These are phyloP conservation scores for Chamaenerion angustifolium DNA, from an alignment of 345 rosid species.

Conservation along the genomic window DNA sequence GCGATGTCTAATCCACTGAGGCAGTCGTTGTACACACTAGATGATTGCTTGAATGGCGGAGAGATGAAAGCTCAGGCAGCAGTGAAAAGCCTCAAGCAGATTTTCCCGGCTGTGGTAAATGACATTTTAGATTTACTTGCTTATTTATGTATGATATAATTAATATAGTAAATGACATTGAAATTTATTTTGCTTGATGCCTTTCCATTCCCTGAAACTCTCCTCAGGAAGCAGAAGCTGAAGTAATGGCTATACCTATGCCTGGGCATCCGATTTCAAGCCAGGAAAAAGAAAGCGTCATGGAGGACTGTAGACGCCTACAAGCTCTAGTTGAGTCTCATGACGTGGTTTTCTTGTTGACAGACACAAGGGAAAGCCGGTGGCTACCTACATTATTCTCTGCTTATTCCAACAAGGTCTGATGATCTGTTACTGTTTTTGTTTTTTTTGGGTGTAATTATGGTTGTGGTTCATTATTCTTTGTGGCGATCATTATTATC, in stretches of 20 bases:
- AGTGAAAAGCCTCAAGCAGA: constrained; percentile 64
- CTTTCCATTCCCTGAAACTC: too few species aligned
- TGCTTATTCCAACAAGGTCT: constrained; percentile 73
- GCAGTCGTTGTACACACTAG: constrained; percentile 82
- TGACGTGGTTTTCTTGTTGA: constrained; percentile 82
- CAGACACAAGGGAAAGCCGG: constrained; percentile 97
- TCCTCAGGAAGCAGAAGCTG: constrained; percentile 56
- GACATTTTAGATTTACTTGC: not conserved
- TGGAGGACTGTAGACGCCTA: constrained; percentile 59
- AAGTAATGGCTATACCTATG: constrained; percentile 90
- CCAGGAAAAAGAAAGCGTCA: constrained; percentile 61
- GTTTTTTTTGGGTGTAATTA: not conserved
- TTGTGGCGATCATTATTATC: not conserved
- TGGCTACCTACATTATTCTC: constrained; percentile 87
- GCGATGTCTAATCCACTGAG: constrained; percentile 96
- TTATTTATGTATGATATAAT: not conserved
- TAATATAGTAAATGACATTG: too few species aligned
- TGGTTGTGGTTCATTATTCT: not conserved
- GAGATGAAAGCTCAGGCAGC: constrained; percentile 78
- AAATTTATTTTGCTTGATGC: too few species aligned
- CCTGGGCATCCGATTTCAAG: constrained; percentile 84
- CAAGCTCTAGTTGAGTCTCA: constrained; percentile 61
- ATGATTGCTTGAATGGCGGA: constrained; percentile 76
- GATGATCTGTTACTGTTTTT: constrained; percentile 5
- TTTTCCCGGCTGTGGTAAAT: constrained; percentile 84